Base-by-base conservation (phyloP, 495 filamentous ascomycete genomes). In the Copromyces sp. region DNA sequence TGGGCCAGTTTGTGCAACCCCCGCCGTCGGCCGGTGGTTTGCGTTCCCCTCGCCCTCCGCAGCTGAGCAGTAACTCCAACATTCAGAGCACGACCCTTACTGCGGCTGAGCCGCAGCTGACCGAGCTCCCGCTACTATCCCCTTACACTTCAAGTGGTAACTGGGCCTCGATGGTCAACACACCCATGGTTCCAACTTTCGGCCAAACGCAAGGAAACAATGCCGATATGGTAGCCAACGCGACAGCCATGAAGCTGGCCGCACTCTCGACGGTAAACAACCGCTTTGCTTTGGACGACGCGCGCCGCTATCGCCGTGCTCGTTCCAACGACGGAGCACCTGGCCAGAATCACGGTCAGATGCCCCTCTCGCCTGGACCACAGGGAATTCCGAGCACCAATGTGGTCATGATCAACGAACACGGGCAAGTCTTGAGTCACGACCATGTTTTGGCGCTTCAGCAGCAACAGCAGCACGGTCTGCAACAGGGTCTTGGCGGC, bases 131-230 rank as follows among this genome's bases (percentile, higher is more conserved):
- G 14, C 82, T 97, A 75, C 87, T 99, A 68, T 98, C 95, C 17
- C 95, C 95, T 0, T 98, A 97, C 80, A 89, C 89, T 74, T 84
- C 90, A 72, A 92, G 92, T 79, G 93, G 92, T 42, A 98, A 94
- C 86, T 99, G 95, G 95, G 95, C 96, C 41, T 98, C 95, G 35
- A 95, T 97, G 92, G 90, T 94, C 74, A 98, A 97, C 83, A 99
- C 95, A 3, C 95, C 95, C 1, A 97, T 98, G 92, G 93, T 93
- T 35, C 83, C 93, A 7, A 94, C 88, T 70, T 99, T 99, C 80
- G 83, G 89, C 82, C 74, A 82, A 73, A 84, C 83, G 72, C 84
- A 84, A 73, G 82, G 81, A 40, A 85, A 84, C 42, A 89, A 87
- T 69, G 95, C 94, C 17, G 96, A 99, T 77, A 98, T 99, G 94